Base-by-base conservation (phyloP, 2,329 filamentous ascomycete genomes). In the Paraconiothyrium brasiliense region DNA sequence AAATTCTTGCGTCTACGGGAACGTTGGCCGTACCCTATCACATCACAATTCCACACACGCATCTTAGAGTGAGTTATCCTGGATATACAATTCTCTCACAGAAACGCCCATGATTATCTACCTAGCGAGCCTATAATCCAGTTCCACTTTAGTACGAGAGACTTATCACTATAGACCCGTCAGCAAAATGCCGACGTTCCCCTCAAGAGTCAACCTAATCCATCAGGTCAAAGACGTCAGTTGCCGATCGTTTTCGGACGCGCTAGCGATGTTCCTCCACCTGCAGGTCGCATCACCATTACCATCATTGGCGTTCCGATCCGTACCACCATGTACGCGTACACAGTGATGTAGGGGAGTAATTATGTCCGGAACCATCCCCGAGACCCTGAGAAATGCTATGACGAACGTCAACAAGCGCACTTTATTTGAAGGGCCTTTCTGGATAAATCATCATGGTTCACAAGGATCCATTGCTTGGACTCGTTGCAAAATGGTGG, bases 351-450 rank as follows among this genome's bases (percentile, higher is more conserved):
- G n/a, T 6, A 41, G 37, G 37, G n/a, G 16, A 13, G n/a, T 24
- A 39, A 37, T 51, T 13, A 41, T 41, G 11, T 34, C 50, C n/a
- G 49, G 32, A 22, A n/a, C 30, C n/a, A 9, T 48, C 30, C 24
- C 11, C 22, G 9, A 3, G 11, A 7, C 34, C n/a, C 27, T 30
- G 27, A 6, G 20, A 8, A 52, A 11, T 14, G 8, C 39, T 22
- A 52, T 52, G 49, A 52, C 49, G 37, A 54, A 32, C 14, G 37
- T 54, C 35, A 32, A 20, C 37, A 54, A 11, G 35, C 20, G 39
- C 22, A 13, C 14, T n/a, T 24, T 54, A 41, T 43, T 32, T 13
- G 20, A 30, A 11, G 7, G 22, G n/a, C 14, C 11, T 2, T 22
- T 43, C 3, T 20, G 43, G 9, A 5, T 9, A 5, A 30, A 43